phyloP scores from a whole-genome alignment of 1,284 basidiomycete genomes.

The Fomitopsis betulina region DNA sequence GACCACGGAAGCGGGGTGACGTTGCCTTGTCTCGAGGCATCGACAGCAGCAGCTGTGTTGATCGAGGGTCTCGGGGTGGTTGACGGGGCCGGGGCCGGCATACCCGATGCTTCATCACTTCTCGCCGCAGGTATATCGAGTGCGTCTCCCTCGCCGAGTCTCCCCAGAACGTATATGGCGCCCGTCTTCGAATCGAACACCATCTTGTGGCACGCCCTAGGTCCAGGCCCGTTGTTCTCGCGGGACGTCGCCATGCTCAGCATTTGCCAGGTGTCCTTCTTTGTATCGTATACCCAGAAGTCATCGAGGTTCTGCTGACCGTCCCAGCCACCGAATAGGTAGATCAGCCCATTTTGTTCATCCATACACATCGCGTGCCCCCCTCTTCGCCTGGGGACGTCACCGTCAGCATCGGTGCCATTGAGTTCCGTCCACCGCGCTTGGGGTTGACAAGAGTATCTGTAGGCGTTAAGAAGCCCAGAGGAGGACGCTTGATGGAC shows the following conservation, averaged over 20 bases:
- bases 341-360: conserved; percentile 55
- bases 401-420: conserved; percentile 57
- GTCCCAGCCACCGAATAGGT: conserved; percentile 81
- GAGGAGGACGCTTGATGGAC: conserved; percentile 45
- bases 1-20: conserved; percentile 7
- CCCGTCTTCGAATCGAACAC: conserved; percentile 69
- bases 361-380: conserved; percentile 86
- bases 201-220: conserved; percentile 82
- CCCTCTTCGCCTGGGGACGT: conserved; percentile 60
- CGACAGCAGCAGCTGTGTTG: background rate
- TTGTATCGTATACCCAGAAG: conserved; percentile 74
- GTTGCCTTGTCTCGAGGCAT: background rate
- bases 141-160: conserved; percentile 50
- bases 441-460: conserved; percentile 51
- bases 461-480: conserved; percentile 55
- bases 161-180: conserved; percentile 68
- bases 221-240: conserved; percentile 63
- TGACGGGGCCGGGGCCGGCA: background rate
- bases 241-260: conserved; percentile 53
- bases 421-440: conserved; percentile 54
- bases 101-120: background rate
- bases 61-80: conserved; percentile 3
- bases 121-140: conserved; percentile 19
- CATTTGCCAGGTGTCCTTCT: conserved; percentile 57
- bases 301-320: conserved; percentile 72